These are phyloP conservation scores for Butyriboletus regius DNA, from an alignment of 1,284 basidiomycete genomes.

Conservation along the genomic window DNA sequence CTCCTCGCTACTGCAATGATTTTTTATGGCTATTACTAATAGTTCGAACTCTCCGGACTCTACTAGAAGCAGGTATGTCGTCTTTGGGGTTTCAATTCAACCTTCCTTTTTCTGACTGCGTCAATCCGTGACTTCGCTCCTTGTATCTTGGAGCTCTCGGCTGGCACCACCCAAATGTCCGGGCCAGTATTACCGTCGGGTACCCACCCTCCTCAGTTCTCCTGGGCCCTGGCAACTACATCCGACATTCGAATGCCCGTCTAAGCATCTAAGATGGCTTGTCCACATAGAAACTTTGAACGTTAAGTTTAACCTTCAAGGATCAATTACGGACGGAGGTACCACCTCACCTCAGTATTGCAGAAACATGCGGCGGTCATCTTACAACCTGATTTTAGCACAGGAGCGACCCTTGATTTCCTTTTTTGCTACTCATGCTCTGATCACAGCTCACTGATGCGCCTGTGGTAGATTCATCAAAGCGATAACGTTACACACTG, in stretches of 20 bases:
- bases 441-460: neutral
- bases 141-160: neutral
- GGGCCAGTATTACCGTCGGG: conserved; percentile 3
- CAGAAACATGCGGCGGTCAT: neutral
- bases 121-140: neutral
- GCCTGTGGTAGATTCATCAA: neutral
- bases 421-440: neutral
- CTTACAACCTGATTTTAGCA: neutral
- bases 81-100: neutral
- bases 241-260: neutral
- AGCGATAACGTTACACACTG: neutral
- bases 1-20: neutral
- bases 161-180: conserved; percentile 1
- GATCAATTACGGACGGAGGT: neutral
- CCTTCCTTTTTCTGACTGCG: neutral
- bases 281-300: conserved; percentile 14
- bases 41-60: neutral
- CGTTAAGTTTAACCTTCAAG: conserved; percentile 3
- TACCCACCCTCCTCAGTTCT: conserved; percentile 8
- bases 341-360: neutral
- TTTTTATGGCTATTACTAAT: neutral
- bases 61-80: neutral
- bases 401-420: neutral
- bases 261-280: neutral
- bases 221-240: conserved; percentile 11